phyloP scores from a whole-genome alignment of 176 grass and related monocot species.

The Triticum urartu region DNA sequence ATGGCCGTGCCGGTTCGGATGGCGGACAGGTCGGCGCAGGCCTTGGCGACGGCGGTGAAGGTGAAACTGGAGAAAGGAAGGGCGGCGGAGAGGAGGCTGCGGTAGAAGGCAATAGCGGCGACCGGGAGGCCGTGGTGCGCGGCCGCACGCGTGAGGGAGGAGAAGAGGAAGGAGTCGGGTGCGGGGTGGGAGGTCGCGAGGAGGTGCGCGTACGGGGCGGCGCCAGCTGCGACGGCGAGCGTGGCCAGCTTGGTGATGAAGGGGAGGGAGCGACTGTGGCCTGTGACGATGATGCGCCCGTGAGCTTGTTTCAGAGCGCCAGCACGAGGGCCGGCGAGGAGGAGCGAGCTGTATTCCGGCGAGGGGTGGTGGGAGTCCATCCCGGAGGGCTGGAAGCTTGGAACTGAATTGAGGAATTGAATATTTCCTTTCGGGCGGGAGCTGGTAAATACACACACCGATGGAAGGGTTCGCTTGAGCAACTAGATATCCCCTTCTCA shows the following conservation, averaged over 20 bases:
- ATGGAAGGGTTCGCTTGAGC: too few relatives aligned
- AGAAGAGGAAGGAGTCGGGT: conserved; percentile 54
- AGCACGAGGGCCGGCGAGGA: conserved; percentile 44
- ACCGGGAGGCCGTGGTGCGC: conserved; percentile 27
- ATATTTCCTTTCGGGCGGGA: background rate
- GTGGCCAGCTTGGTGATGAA: conserved; percentile 56
- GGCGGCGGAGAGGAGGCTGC: conserved; percentile 36
- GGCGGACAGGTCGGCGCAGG: conserved; percentile 56
- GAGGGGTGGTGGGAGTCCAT: conserved; percentile 33
- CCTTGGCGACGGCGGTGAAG: conserved; percentile 53
- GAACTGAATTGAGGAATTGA: background rate
- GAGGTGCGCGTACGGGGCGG: conserved; percentile 33
- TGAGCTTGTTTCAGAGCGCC: conserved; percentile 51
- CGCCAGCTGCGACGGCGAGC: conserved; percentile 35
- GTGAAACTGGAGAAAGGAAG: conserved; percentile 51
- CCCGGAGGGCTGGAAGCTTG: background rate
- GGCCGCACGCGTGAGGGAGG: conserved; percentile 34
- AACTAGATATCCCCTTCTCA: too few relatives aligned
- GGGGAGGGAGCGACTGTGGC: conserved; percentile 27
- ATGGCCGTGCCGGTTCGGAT: conserved; percentile 31
- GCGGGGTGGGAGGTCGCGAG: conserved; percentile 42
- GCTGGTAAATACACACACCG: background rate
- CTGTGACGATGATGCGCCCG: conserved; percentile 49
- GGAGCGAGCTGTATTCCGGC: conserved; percentile 52
- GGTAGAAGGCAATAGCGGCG: conserved; percentile 46